Conservation (phyloP, 2,329 filamentous ascomycete genomes). For the Colletotrichum limetticola region DNA sequence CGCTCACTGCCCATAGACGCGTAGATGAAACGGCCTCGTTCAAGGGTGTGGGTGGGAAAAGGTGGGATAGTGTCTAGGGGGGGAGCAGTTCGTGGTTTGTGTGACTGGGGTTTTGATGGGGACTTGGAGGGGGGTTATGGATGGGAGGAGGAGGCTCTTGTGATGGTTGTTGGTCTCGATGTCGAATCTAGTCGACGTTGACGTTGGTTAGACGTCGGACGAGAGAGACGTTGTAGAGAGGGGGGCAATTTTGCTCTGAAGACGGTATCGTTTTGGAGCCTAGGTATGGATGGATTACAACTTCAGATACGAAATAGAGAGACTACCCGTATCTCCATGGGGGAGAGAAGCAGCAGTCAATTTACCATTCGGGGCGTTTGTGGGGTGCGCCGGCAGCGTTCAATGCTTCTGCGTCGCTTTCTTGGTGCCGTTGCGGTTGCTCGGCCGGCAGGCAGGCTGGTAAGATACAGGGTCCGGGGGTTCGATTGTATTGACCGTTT, state of each 20-base stretch:
- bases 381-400: not conserved
- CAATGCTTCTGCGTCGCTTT: not conserved
- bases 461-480: not conserved
- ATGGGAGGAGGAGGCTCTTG: not conserved
- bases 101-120: not conserved
- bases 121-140: not conserved
- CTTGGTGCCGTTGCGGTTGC: not conserved
- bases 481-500: conserved; percentile 3
- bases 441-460: not conserved
- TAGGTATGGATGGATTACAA: too few relatives aligned
- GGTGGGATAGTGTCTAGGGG: not conserved
- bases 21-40: conserved; percentile 28
- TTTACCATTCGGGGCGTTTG: not conserved
- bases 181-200: not conserved
- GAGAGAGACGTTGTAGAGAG: too few relatives aligned
- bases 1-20: conserved; percentile 24
- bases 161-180: not conserved
- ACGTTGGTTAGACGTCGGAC: not conserved
- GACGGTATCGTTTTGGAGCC: too few relatives aligned
- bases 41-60: not conserved
- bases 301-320: too few relatives aligned
- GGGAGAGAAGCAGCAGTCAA: not conserved
- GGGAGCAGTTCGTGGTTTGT: not conserved
- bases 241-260: too few relatives aligned
- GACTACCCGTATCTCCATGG: too few relatives aligned